Base-by-base conservation (phyloP, 345 rosid species). In the Fremontodendron californicum region DNA sequence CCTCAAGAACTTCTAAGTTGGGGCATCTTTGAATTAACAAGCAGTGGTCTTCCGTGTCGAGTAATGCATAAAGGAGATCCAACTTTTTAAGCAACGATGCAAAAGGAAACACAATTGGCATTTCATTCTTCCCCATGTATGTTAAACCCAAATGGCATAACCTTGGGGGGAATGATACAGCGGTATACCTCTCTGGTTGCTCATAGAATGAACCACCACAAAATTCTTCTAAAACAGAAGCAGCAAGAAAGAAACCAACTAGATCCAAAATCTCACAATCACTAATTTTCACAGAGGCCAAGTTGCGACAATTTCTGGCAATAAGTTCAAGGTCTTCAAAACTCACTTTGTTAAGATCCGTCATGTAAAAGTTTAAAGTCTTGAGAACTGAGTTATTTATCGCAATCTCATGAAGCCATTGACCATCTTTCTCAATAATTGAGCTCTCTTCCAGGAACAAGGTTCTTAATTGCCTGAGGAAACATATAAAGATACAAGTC, bases 1-100 rank as follows among this genome's bases (percentile, higher is more conserved):
- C 99, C 99, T 96, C 97, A 13, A 96, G 96, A 85, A 92, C 87
- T 87, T 93, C 97, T 75, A 96, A 80, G 86, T 92, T 89, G 81
- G 94, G 92, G 83, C 98, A 96, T 78, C 57, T 85, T 78, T 90
- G 92, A 80, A 96, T 90, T 76, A 96, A 87, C 39, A 75, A 60
- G 75, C 99, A 93, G 75, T 91, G 96, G 80, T 91, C 99, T 43
- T 92, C 95, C 1, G 93, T 86, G 84, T 87, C 92, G 9, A 93
- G 92, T 73, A 93, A 84, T 5, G 97, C 91, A 81, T 89, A 93
- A 43, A 93, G 92, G 73, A 96, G 96, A 85, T 96, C 97, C 85
- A 96, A 79, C 83, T 90, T 92, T 49, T 87, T 91, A 51, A 96
- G 90, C 58, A 79, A 75, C n/a, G 90, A 80, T 9, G 99, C 95